phyloP scores from a whole-genome alignment of 345 rosid species.

The Murraya koenigii region DNA sequence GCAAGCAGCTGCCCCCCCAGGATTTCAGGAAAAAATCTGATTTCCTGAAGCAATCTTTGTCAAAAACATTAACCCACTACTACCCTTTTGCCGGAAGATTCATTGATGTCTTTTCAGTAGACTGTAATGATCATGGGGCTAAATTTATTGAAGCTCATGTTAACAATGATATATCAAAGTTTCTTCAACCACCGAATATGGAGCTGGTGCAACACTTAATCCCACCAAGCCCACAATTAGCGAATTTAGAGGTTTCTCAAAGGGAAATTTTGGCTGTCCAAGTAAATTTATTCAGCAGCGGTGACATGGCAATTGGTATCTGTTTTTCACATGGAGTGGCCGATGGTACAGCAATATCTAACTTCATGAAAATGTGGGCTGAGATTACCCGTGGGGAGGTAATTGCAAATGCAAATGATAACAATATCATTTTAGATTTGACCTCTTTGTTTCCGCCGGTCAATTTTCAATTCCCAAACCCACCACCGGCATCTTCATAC shows the following conservation, averaged over 20 bases:
- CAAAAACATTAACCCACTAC: constrained; percentile 18
- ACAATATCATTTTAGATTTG: constrained; percentile 1
- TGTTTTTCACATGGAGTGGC: constrained; percentile 23
- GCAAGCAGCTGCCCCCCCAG: too few relatives aligned
- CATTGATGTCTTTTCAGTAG: constrained; percentile 7
- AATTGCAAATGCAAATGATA: too few relatives aligned
- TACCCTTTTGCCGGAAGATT: constrained; percentile 26
- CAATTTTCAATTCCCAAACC: background rate
- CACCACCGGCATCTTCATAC: background rate
- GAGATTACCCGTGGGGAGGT: background rate
- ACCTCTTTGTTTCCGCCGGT: constrained; percentile 17
- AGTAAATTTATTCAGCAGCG: constrained; percentile 25
- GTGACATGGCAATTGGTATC: constrained; percentile 24
- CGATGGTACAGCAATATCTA: constrained; percentile 19
- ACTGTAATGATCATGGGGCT: constrained; percentile 30
- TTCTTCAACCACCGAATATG: constrained; percentile 11
- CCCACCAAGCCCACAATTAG: background rate
- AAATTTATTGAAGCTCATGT: constrained; percentile 14
- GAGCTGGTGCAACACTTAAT: constrained; percentile 10
- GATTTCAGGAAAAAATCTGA: background rate
- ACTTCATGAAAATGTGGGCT: constrained; percentile 23
- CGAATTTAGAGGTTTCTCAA: background rate
- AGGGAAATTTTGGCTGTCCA: constrained; percentile 12
- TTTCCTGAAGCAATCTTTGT: constrained; percentile 22
- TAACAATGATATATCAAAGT: background rate